Evolutionary conservation across 208 protist species (phyloP), one percentile per base, ranked within the genome.

Genomic region (Endotrypanum monterogeii): DNA sequence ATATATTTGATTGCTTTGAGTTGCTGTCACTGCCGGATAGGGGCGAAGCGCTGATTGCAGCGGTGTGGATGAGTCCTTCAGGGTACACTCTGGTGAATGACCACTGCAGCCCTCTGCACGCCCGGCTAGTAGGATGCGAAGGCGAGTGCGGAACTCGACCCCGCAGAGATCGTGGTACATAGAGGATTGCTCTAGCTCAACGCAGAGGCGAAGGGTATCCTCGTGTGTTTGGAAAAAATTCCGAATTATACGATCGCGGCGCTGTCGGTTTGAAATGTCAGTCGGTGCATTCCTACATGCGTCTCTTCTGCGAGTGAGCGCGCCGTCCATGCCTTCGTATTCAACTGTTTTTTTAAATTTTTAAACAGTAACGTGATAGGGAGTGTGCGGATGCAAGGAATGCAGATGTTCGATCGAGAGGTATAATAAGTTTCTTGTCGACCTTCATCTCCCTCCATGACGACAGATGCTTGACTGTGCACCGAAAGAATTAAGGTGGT

Each of bases 151-250:
- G 60, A 81, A 67, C 80, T 81, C 80, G 11, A 4, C 4, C 6
- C 73, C 25, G 65, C 55, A 58, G 57, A 78, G 52, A 23, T 68
- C 73, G 1, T 65, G 74, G 62, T 69, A 46, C 28, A 1, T 28
- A 12, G 73, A 61, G 20, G 74, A 58, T 76, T 77, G 69, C 48
- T 80, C 54, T 0, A 81, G 67, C 55, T 57, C 51, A 30, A 80
- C 78, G 54, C 76, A 73, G 23, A 72, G 67, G 14, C 75, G 75
- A 32, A 74, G 32, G 30, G 69, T 72, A 39, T 73, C 69, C 71
- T 84, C 80, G 35, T 84, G 80, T 2, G 52, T 57, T n/a, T 39
- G 48, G 51, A 74, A 84, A 51, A 81, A 74, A 23, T 55, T 14
- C 48, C 66, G 66, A 35, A 78, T 65, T 16, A 77, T 63, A 14